Percentiles rank a stretch among this genome's conserved stretches.
Evolutionary conservation across 2,329 filamentous ascomycete species (phyloP).

Genomic region (Teratosphaeria destructans): DNA sequence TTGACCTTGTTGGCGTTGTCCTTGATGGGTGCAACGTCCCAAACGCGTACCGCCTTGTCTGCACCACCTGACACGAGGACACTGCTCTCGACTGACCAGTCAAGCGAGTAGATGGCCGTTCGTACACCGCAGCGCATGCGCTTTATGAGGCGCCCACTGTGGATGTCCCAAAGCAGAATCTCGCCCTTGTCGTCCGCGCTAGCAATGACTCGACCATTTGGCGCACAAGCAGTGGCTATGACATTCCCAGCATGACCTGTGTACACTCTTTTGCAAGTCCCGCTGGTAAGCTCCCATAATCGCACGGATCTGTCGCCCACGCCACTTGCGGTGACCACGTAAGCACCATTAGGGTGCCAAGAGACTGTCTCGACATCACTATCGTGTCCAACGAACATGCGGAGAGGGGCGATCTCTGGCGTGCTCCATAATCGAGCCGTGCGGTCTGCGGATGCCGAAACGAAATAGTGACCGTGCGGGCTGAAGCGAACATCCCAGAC

Average conservation of each 20-base stretch:
- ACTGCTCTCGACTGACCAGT: constrained; percentile 86
- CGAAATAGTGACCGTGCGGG: constrained; percentile 91
- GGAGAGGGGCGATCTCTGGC: constrained; percentile 79
- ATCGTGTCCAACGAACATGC: constrained; percentile 85
- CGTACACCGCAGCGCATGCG: constrained; percentile 88
- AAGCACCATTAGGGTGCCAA: constrained; percentile 91
- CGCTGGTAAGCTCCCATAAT: constrained; percentile 92
- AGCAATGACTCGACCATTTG: constrained; percentile 81
- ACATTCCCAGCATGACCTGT: constrained; percentile 84
- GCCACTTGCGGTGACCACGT: constrained; percentile 77
- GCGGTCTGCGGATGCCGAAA: constrained; percentile 77
- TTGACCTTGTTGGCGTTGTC: constrained; percentile 28
- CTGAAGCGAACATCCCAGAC: constrained; percentile 84
- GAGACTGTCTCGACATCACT: constrained; percentile 82
- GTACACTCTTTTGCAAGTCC: constrained; percentile 80
- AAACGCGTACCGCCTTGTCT: constrained; percentile 85
- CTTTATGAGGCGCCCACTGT: constrained; percentile 77
- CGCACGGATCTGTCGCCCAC: constrained; percentile 78
- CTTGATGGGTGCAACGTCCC: constrained; percentile 64
- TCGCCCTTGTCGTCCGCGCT: constrained; percentile 80
- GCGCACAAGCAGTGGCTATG: constrained; percentile 72
- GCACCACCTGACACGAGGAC: constrained; percentile 84
- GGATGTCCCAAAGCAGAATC: constrained; percentile 89
- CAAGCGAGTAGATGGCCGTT: constrained; percentile 85
- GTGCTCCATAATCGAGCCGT: constrained; percentile 86